Percentiles rank a stretch among this genome's conserved stretches.
These are phyloP conservation scores for Calonectria henricotiae DNA, from an alignment of 2,329 filamentous ascomycete species.

Conservation along the genomic window DNA sequence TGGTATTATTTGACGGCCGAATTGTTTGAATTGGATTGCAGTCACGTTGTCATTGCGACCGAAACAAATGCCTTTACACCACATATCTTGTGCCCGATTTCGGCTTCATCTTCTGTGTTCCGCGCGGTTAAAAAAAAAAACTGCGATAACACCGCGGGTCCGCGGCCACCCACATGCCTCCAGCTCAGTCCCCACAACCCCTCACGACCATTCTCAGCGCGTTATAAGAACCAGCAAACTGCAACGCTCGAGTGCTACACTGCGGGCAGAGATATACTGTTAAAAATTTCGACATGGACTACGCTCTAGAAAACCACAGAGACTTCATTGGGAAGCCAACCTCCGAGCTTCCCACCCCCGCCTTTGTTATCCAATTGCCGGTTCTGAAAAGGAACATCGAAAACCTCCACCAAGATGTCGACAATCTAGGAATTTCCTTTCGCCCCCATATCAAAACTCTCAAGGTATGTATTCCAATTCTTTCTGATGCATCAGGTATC, in stretches of 20 bases:
- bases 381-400: conserved; percentile 59
- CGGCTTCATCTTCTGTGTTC: conserved; percentile 36
- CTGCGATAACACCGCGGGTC: conserved; percentile 10
- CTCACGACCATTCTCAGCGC: conserved; percentile 13
- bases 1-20: not conserved
- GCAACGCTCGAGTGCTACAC: not conserved
- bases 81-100: not conserved
- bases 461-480: conserved; percentile 54
- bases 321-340: conserved; percentile 58
- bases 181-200: conserved; percentile 16
- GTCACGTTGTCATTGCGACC: not conserved
- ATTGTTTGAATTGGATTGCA: not conserved
- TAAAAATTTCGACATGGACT: conserved; percentile 45
- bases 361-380: conserved; percentile 60
- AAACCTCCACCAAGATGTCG: conserved; percentile 59
- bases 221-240: not conserved
- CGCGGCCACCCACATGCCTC: not conserved
- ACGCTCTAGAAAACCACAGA: conserved; percentile 52
- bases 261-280: not conserved
- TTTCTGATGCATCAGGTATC: fast-evolving
- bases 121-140: conserved; percentile 24
- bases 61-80: not conserved
- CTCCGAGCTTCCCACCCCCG: conserved; percentile 59
- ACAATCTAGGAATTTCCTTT: conserved; percentile 58
- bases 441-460: conserved; percentile 65